Percentiles rank a stretch among this genome's conserved stretches.
phyloP scores from a whole-genome alignment of 106 monocot genomes.

The Chionographis japonica region DNA sequence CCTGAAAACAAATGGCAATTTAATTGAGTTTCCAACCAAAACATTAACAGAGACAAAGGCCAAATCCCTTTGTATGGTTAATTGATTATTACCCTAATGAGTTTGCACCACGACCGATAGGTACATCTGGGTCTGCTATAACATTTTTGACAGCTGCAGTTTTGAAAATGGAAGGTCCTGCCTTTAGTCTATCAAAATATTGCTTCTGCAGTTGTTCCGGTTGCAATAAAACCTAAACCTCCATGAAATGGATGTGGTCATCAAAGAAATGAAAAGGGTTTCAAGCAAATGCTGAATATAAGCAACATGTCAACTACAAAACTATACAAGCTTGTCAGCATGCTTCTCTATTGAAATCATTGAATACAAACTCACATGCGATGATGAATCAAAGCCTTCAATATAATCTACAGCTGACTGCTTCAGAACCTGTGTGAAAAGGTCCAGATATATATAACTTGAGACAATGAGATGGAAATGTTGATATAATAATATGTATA shows the following conservation, averaged over 20 bases:
- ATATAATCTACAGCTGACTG: conserved; percentile 65
- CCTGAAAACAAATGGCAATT: conserved; percentile 31
- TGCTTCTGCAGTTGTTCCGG: conserved; percentile 56
- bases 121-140: conserved; percentile 66
- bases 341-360: not conserved
- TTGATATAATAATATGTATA: too few species aligned
- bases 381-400: conserved; percentile 69
- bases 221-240: conserved; percentile 42
- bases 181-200: conserved; percentile 12
- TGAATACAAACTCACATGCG: conserved; percentile 44
- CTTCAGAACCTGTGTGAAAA: conserved; percentile 50
- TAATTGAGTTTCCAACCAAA: conserved; percentile 1
- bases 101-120: conserved; percentile 27
- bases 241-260: not conserved
- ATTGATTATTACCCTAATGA: conserved; percentile 47
- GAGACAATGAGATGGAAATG: too few species aligned
- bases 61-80: not conserved
- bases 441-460: not conserved
- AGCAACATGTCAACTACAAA: not conserved
- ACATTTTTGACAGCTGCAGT: conserved; percentile 52
- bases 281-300: not conserved
- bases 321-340: not conserved
- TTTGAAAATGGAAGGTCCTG: conserved; percentile 30
- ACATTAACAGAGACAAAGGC: not conserved
- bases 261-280: not conserved